phyloP scores from a whole-genome alignment of 371 early-diverging fungal species.

The Lichtheimia ramosa region DNA sequence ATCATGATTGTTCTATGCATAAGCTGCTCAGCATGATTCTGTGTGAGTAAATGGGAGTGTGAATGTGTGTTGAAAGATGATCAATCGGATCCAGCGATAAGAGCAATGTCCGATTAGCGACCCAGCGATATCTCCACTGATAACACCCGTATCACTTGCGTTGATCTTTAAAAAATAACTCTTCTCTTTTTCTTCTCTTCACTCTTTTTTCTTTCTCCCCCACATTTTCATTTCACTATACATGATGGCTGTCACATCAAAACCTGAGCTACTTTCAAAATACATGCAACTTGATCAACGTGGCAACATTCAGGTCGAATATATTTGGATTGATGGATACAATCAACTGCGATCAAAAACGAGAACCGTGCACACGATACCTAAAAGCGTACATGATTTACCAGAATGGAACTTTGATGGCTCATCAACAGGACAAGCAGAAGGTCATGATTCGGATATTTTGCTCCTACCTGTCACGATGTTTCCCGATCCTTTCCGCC shows the following conservation, averaged over 20 bases:
- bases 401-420: conserved; percentile 56
- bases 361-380: conserved; percentile 36
- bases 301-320: conserved; percentile 45
- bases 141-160: conserved; percentile 1
- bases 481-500: conserved; percentile 55
- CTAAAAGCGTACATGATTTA: conserved; percentile 33
- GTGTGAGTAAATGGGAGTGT: too few relatives aligned
- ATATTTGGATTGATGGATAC: conserved; percentile 53
- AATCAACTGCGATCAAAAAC: conserved; percentile 37
- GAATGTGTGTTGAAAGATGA: too few relatives aligned
- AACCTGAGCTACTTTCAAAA: conserved; percentile 16
- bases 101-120: too few relatives aligned
- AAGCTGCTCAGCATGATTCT: too few relatives aligned
- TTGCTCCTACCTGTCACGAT: conserved; percentile 46
- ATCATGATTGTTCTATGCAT: too few relatives aligned
- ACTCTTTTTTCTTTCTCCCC: neutral
- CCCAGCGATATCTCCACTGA: neutral
- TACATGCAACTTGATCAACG: conserved; percentile 41
- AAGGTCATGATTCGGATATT: conserved; percentile 46
- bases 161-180: neutral
- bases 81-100: too few relatives aligned
- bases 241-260: conserved; percentile 11
- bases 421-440: conserved; percentile 49
- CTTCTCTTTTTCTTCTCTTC: neutral
- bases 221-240: neutral